Base-by-base conservation (phyloP, 1,284 basidiomycete species). In the Austroboletus rostrupii region DNA sequence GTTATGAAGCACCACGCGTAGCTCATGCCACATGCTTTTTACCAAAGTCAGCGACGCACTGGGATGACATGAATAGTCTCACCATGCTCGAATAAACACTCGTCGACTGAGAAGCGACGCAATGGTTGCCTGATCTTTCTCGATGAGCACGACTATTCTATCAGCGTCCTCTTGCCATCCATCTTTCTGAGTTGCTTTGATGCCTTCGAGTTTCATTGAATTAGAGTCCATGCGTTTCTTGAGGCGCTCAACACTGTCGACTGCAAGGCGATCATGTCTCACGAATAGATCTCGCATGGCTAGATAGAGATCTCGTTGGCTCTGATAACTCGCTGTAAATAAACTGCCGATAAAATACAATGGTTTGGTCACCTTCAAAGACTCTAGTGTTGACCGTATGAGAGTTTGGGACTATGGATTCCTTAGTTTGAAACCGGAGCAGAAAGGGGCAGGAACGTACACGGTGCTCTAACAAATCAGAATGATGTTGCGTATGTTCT, bases 1-100 rank as follows among this genome's bases (percentile, higher is more conserved):
- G 60, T 93, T 92, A 67, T 95, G 92, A 45, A 93, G 71, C 26
- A 95, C 85, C 3, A 93, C 87, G 13, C 89, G 81, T 14, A 95
- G 74, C 67, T 96, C 92, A 60, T 94, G 89, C 92, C 92, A 96
- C 79, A 95, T 81, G 57, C 92, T 91, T 47, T 39, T n/a, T n/a
- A 8, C 37, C 38, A 43, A 53, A 36, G 20, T 53, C 45, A 50
- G 35, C 16, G 32, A 48, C 14, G n/a, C 35, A 21, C 35, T 31
- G 48, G 33, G 3, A 43, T 19, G 26, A 33, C 46, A 35, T 35
- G 42, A 28, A 53, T 21, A 38, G 13, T 65, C 82, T 58, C 57
- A 90, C 89, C 83, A 90, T 50, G 87, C 87, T 37, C 90, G 83
- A 53, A 93, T 85, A 62, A 93, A 94, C 10, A 94, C 80, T 29